These are phyloP conservation scores for Plenodomus biglobosus DNA, from an alignment of 2,329 filamentous ascomycete genomes.

Conservation along the genomic window DNA sequence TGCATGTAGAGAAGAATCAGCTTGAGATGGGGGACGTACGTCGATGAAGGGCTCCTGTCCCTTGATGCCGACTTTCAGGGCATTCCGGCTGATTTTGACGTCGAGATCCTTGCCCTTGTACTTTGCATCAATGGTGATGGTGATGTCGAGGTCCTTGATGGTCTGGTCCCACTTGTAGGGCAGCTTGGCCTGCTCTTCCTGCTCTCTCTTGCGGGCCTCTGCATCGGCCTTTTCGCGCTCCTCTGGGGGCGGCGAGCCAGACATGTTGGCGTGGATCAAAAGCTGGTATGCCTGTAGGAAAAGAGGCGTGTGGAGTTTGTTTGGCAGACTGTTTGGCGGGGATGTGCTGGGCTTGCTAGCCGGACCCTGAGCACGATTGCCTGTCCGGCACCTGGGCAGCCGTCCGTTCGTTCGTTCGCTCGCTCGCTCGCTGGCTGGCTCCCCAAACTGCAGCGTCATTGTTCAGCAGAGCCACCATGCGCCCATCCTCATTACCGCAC, in stretches of 20 bases:
- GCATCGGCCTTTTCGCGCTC: constrained; percentile 59
- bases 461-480: constrained; percentile 19
- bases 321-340: constrained; percentile 7
- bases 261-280: constrained; percentile 30
- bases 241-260: constrained; percentile 53
- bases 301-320: constrained; percentile 8
- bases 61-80: constrained; percentile 79
- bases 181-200: constrained; percentile 82
- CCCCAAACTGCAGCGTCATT: constrained; percentile 21
- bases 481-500: constrained; percentile 17
- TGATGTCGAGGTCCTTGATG: constrained; percentile 83
- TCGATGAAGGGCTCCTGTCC: constrained; percentile 83
- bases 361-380: background rate
- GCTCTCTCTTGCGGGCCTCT: constrained; percentile 69
- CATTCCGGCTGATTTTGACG: constrained; percentile 77
- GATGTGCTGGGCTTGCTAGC: background rate
- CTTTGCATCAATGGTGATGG: constrained; percentile 75
- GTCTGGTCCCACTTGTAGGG: constrained; percentile 98
- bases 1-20: too few relatives aligned
- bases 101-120: constrained; percentile 82
- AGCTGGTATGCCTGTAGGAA: constrained; percentile 4
- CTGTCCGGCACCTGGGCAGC: constrained; percentile 11
- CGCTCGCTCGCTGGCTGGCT: constrained; percentile 3
- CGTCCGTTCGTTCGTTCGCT: too few relatives aligned
- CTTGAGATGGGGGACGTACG: constrained; percentile 50